Conservation (phyloP, 805 yeast species). For the Ogataea degrootiae region DNA sequence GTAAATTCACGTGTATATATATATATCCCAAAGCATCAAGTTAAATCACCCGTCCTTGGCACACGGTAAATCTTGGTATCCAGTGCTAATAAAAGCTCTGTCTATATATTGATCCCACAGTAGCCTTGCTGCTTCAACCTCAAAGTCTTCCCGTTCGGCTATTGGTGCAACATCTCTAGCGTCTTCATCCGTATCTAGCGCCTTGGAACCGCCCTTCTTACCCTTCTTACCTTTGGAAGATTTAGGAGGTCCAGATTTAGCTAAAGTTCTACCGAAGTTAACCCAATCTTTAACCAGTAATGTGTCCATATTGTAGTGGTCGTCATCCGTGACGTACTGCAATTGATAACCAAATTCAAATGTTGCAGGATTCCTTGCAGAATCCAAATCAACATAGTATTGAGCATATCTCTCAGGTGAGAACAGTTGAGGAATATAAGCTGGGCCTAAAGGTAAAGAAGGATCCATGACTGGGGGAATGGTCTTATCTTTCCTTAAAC, state of each 20-base stretch:
- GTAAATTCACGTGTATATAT: background rate
- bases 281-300: constrained; percentile 63
- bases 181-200: background rate
- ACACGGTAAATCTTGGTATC: constrained; percentile 49
- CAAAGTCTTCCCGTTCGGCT: constrained; percentile 2
- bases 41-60: constrained; percentile 1
- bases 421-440: constrained; percentile 62
- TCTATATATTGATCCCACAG: constrained; percentile 55
- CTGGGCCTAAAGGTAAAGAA: constrained; percentile 63
- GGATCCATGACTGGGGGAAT: constrained; percentile 58
- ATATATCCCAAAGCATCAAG: background rate
- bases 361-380: constrained; percentile 35
- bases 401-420: constrained; percentile 72
- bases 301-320: constrained; percentile 46
- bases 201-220: constrained; percentile 1
- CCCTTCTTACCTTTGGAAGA: background rate
- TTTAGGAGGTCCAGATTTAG: constrained; percentile 27
- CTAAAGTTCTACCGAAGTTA: constrained; percentile 48
- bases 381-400: constrained; percentile 60
- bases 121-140: constrained; percentile 21
- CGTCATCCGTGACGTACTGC: constrained; percentile 67
- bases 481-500: constrained; percentile 45
- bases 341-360: constrained; percentile 50
- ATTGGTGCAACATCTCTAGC: constrained; percentile 2
- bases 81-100: constrained; percentile 60